phyloP scores from a whole-genome alignment of 1,139 yeast species.

The Saccharomycopsis crataegensis region DNA sequence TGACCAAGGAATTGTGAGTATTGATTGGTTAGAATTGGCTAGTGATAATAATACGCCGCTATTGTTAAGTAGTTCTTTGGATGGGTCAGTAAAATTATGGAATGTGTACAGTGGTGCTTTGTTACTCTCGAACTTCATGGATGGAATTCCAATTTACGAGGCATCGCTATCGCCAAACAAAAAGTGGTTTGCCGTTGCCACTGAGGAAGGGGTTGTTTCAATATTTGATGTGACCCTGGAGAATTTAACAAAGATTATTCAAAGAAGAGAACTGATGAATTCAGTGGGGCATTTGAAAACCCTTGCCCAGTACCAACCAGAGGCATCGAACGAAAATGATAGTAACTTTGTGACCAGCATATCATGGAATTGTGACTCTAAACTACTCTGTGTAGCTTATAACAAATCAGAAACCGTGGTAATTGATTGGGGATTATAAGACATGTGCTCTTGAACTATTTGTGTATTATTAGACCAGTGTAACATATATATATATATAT shows the following conservation, averaged over 20 bases:
- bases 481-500: neutral
- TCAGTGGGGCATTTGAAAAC: slow-evolving; percentile 19
- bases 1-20: slow-evolving; percentile 47
- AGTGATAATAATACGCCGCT: slow-evolving; percentile 24
- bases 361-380: slow-evolving; percentile 22
- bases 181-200: slow-evolving; percentile 51
- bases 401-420: slow-evolving; percentile 12
- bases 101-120: slow-evolving; percentile 40
- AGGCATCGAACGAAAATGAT: slow-evolving; percentile 3
- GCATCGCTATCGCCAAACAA: slow-evolving; percentile 46
- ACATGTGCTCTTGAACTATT: neutral
- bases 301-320: slow-evolving; percentile 26
- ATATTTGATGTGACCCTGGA: slow-evolving; percentile 40
- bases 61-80: slow-evolving; percentile 51
- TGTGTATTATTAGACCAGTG: neutral
- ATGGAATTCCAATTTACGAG: slow-evolving; percentile 45
- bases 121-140: slow-evolving; percentile 34
- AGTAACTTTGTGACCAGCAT: slow-evolving; percentile 21
- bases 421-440: neutral
- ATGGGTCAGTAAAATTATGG: slow-evolving; percentile 69
- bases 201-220: slow-evolving; percentile 48
- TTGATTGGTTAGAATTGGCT: slow-evolving; percentile 42
- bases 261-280: neutral
- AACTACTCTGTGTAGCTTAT: slow-evolving; percentile 22
- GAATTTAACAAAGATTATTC: slow-evolving; percentile 9